Evolutionary conservation across 371 early-diverging fungal genomes (phyloP), one percentile per base, ranked within the genome.

Genomic region (Dinochytrium kinnereticum): DNA sequence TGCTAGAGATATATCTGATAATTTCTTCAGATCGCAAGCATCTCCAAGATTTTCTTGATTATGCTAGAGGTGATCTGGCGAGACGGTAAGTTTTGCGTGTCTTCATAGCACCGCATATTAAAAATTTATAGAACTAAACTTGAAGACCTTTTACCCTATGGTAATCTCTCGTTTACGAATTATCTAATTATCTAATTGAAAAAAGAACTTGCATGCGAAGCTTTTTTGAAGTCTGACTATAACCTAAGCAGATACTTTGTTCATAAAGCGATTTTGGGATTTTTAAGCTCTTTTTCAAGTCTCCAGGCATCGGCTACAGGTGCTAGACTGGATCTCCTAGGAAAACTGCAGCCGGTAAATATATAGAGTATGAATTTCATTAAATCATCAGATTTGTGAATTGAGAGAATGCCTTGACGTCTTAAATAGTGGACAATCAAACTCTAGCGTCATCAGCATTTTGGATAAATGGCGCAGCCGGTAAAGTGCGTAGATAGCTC

Each of bases 381-480:
- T 61, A 78, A 53, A 28, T 13, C 31, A 1, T 40, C 71, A 90
- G 91, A 84, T 85, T 15, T 87, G 85, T 0, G 91, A 91, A 75
- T 51, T 89, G 68, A 90, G 88, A 49, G 91, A 90, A 38, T 90
- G 87, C 59, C 61, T 89, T 2, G 73, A 66, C 15, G 51, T 86
- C 7, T 75, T 81, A 2, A 80, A 84, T n/a, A 78, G 24, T 26
- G 53, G 36, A 26, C 31, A 19, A 37, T 34, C 15, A 31, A 28
- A 69, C 10, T 5, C 31, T 15, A 30, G 51, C 26, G 37, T 77
- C 19, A 24, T 55, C 19, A 59, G 37, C 2, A 5, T 73, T 10
- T 50, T 75, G 39, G 1, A 21, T n/a, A 24, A n/a, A 21, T 77
- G 78, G 78, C 59, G 50, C 30, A 36, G 10, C 1, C 49, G 78